Evolutionary conservation across 176 grass and related monocot genomes (phyloP), one percentile per base, ranked within the genome.

Genomic region (Eragrostis curvula): DNA sequence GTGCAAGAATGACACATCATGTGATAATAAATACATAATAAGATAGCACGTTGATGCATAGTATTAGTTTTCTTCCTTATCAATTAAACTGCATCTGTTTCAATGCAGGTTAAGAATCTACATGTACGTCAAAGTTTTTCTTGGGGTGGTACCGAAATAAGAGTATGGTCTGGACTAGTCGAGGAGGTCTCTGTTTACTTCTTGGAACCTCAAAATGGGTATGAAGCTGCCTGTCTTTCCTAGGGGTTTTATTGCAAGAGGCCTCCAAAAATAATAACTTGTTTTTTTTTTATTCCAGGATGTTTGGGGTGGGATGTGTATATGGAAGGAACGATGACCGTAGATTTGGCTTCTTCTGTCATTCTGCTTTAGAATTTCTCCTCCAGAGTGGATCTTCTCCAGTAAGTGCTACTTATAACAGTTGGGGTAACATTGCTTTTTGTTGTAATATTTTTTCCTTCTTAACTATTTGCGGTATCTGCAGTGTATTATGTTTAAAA

Each of bases 171-270:
- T 73, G 92, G 92, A 82, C 79, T 71, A 78, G 95, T 97, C 9
- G 92, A 93, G 88, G 81, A 85, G 12, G 86, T 97, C 50, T 70
- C 88, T 74, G 92, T 97, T 79, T 92, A 97, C 88, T 97, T 97
- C 88, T 80, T 97, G 46, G 95, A 97, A 53, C 95, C 95, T 61
- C 83, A 91, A 87, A 94, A 94, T 81, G 90, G 92, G 95, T 97
- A 91, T 59, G 83, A 28, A 80, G 16, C 51, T 76, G 12, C 23
- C 52, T 60, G 69, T 70, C 41, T 11, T 56, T 50, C 6, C 28
- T 74, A 10, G 45, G 12, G 30, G 45, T 36, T 87, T 62, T 74
- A 41, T 28, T 81, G 78, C n/a, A 60, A 46, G 12, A 77, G 62
- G 64, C 17, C 82, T 83, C 24, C 36, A 12, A 77, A 77, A 13